Conservation (phyloP, 2,329 filamentous ascomycete species). For the Microsporum canis region DNA sequence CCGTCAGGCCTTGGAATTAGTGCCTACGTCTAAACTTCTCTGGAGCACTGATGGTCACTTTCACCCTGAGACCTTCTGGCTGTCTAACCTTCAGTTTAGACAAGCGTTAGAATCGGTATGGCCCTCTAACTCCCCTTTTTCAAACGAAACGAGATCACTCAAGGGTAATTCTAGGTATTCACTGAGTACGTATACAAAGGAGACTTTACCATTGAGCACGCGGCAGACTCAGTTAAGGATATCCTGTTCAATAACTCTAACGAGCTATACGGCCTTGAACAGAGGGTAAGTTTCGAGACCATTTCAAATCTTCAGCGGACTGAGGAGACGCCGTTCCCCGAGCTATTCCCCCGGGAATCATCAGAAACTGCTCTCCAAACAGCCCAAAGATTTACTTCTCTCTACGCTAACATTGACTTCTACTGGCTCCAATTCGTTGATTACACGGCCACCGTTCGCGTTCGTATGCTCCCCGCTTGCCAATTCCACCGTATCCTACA, state of each 20-base stretch:
- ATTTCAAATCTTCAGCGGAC: not conserved
- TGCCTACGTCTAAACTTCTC: slow-evolving; percentile 61
- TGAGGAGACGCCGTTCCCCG: not conserved
- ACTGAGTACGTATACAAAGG: slow-evolving; percentile 54
- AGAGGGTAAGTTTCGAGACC: slow-evolving; percentile 18
- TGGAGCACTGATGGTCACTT: slow-evolving; percentile 74
- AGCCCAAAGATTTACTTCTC: slow-evolving; percentile 34
- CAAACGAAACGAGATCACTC: not conserved
- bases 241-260: slow-evolving; percentile 71
- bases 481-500: slow-evolving; percentile 42
- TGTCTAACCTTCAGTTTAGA: slow-evolving; percentile 61
- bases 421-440: slow-evolving; percentile 69
- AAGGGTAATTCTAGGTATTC: slow-evolving; percentile 42
- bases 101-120: slow-evolving; percentile 55
- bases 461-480: slow-evolving; percentile 55
- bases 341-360: not conserved
- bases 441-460: slow-evolving; percentile 57
- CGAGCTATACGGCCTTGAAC: slow-evolving; percentile 54
- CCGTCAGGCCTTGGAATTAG: slow-evolving; percentile 62
- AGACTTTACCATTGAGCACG: slow-evolving; percentile 51
- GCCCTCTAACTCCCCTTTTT: not conserved
- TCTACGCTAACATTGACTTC: slow-evolving; percentile 48
- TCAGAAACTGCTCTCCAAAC: slow-evolving; percentile 22
- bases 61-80: slow-evolving; percentile 65
- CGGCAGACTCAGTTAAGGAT: slow-evolving; percentile 52